A percentile compares a stretch with the other conserved stretches of the same genome.
Conservation (phyloP, 257 asterid species). For the Solanum arcanum region DNA sequence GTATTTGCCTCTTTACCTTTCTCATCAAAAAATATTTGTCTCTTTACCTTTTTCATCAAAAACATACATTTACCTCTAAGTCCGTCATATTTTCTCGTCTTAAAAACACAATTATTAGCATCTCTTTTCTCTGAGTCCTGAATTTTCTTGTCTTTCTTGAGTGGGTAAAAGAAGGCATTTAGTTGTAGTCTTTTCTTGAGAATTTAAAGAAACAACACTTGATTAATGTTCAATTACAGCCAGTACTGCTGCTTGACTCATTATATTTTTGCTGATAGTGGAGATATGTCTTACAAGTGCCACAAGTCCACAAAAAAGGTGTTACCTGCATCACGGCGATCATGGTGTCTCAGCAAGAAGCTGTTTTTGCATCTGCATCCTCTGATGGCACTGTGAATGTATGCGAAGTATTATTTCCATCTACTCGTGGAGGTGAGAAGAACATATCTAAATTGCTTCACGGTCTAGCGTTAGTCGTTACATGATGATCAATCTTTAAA, state of each 20-base stretch:
- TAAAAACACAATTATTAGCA: neutral
- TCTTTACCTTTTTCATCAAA: neutral
- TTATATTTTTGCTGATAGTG: slow-evolving; percentile 36
- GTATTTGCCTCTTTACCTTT: neutral
- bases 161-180: neutral
- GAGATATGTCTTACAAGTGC: slow-evolving; percentile 64
- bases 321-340: slow-evolving; percentile 79
- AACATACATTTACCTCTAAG: neutral
- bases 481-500: neutral
- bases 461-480: neutral
- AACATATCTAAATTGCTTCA: neutral
- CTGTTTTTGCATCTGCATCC: slow-evolving; percentile 79
- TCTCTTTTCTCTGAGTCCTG: neutral
- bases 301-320: slow-evolving; percentile 77
- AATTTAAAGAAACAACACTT: neutral
- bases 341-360: slow-evolving; percentile 51
- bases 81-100: neutral
- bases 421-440: slow-evolving; percentile 48
- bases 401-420: slow-evolving; percentile 63
- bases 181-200: neutral
- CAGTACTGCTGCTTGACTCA: neutral
- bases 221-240: neutral
- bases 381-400: slow-evolving; percentile 73
- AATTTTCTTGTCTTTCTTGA: neutral
- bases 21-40: neutral